Base-by-base conservation (phyloP, 345 rosid genomes). In the Eucalyptus microcorys region DNA sequence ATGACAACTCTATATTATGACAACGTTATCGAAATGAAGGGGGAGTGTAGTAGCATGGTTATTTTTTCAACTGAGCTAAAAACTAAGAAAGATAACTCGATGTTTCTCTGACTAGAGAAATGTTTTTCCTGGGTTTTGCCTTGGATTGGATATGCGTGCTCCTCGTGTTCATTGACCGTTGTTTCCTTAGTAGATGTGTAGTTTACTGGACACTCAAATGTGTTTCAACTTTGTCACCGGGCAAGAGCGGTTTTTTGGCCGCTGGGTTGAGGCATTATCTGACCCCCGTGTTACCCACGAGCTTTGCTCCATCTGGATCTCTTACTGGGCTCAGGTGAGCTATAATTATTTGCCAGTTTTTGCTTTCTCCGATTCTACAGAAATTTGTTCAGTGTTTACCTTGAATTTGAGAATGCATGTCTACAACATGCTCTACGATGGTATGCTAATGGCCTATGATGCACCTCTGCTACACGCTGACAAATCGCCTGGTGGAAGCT, bases 251-350 rank as follows among this genome's bases (percentile, higher is more conserved):
- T 97, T 95, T 55, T 57, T 95, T 91, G 22, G 89, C 92, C 95
- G 97, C 76, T 95, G 96, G 94, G 92, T 96, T 87, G 96, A 94
- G 2, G 94, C 97, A 80, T 93, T 98, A 14, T 91, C 98, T 3
- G 98, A 97, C 85, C 96, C 97, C 22, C 98, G 98, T 34, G 94
- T 94, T 76, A 98, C 99, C 15, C 96, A 94, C 26, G 99, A 98
- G 92, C 90, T 98, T 87, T 93, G 96, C 76, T 90, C 93, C 91
- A 95, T 98, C 90, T 95, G 99, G 99, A 92, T 98, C 91, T 91
- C 97, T 32, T 95, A 93, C 93, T 96, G 98, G 96, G 89, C 96
- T 90, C 95, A 97, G 98, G 99, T 64, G 30, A 87, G 92, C 59
- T 48, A 24, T 32, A 61, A 40, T 9, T 84, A 26, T 84, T 84